These are phyloP conservation scores for Lotmaria passim DNA, from an alignment of 208 protist species.

Conservation along the genomic window DNA sequence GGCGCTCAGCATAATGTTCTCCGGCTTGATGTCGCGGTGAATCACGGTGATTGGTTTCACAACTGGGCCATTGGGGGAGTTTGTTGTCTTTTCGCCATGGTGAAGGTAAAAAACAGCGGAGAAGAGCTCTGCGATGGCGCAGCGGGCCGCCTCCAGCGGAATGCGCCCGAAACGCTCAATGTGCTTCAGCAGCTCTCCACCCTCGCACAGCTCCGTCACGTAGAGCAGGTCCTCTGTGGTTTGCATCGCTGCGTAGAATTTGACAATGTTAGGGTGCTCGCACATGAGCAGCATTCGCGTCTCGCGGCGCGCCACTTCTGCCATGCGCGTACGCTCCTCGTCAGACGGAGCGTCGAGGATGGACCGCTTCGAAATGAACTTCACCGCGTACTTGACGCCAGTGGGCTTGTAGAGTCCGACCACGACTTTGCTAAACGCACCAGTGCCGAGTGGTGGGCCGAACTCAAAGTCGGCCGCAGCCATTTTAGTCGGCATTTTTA, in stretches of 20 bases:
- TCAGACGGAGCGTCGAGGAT: slow-evolving; percentile 89
- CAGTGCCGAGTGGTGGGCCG: slow-evolving; percentile 68
- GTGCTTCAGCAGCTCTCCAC: slow-evolving; percentile 80
- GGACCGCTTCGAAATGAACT: slow-evolving; percentile 83
- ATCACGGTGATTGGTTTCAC: slow-evolving; percentile 78
- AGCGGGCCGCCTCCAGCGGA: slow-evolving; percentile 82
- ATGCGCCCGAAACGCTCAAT: slow-evolving; percentile 66
- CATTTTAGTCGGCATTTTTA: slow-evolving; percentile 57
- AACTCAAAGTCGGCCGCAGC: slow-evolving; percentile 79
- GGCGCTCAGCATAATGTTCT: slow-evolving; percentile 94
- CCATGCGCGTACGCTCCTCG: slow-evolving; percentile 85
- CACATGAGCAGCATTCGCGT: slow-evolving; percentile 88
- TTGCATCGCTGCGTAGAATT: slow-evolving; percentile 85
- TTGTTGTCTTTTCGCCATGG: slow-evolving; percentile 70
- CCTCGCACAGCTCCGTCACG: slow-evolving; percentile 86
- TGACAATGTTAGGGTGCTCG: slow-evolving; percentile 88
- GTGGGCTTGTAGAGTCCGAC: slow-evolving; percentile 75
- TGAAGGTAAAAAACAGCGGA: slow-evolving; percentile 96
- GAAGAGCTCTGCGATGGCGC: slow-evolving; percentile 93
- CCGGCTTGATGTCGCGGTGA: slow-evolving; percentile 96
- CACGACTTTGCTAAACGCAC: slow-evolving; percentile 90
- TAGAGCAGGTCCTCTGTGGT: slow-evolving; percentile 85
- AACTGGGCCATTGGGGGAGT: slow-evolving; percentile 9
- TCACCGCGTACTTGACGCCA: slow-evolving; percentile 75
- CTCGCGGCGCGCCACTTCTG: slow-evolving; percentile 83